phyloP scores from a whole-genome alignment of 1,284 basidiomycete genomes.

The Fomitopsis schrenkii region DNA sequence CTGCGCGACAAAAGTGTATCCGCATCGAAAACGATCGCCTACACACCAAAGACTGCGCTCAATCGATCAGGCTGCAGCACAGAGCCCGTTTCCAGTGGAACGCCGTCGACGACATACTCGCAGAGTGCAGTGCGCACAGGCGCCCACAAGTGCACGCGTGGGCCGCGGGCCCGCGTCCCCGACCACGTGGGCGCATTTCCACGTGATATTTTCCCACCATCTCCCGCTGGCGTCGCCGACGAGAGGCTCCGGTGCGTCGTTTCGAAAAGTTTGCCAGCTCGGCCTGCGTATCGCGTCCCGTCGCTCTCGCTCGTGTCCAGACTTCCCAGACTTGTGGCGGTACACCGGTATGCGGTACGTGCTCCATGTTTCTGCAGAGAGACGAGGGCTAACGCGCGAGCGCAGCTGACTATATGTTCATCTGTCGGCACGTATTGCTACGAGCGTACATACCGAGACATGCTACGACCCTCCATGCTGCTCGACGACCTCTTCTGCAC shows the following conservation, averaged over 20 bases:
- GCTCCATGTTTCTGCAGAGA: not conserved
- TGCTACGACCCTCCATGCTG: conserved; percentile 9
- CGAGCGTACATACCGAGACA: conserved; percentile 25
- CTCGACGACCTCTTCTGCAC: conserved; percentile 1
- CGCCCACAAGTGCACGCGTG: not conserved
- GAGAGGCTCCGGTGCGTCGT: not conserved
- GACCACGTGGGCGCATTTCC: not conserved
- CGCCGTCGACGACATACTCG: not conserved
- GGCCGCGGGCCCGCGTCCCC: not conserved
- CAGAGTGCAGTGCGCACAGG: not conserved
- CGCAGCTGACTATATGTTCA: conserved; percentile 31
- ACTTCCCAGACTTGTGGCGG: conserved; percentile 6
- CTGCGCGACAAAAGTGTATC: not conserved
- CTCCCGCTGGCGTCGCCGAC: not conserved
- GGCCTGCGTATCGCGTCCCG: not conserved
- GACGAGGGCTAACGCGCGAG: not conserved
- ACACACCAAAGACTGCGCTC: not conserved
- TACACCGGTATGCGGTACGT: conserved; percentile 27
- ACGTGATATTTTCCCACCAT: not conserved
- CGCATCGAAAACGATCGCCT: not conserved
- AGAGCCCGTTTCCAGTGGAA: not conserved
- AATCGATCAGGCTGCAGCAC: not conserved
- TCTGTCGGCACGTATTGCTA: conserved; percentile 30
- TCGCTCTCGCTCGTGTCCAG: conserved; percentile 1
- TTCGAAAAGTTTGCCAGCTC: conserved; percentile 8